Evolutionary conservation across 2,329 filamentous ascomycete species (phyloP).

Genomic region (Teratosphaeria viscida): DNA sequence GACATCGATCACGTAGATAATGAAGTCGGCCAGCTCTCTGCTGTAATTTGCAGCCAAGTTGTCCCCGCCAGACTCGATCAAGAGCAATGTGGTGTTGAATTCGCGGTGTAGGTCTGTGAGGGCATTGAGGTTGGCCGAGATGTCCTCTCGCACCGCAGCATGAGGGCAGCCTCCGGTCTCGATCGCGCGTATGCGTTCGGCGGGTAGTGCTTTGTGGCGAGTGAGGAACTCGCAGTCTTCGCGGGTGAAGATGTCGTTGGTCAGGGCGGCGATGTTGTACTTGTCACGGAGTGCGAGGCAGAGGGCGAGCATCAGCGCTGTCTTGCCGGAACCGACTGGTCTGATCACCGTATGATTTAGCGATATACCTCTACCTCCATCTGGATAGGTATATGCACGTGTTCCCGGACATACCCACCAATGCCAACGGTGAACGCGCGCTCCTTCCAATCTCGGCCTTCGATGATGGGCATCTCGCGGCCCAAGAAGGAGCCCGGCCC

Average conservation of each 20-base stretch:
- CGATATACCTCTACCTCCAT: neutral
- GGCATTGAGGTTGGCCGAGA: conserved; percentile 83
- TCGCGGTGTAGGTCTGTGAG: conserved; percentile 77
- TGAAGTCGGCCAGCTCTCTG: conserved; percentile 89
- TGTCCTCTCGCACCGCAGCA: conserved; percentile 94
- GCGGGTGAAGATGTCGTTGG: conserved; percentile 96
- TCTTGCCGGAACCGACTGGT: conserved; percentile 94
- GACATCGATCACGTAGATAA: conserved; percentile 98
- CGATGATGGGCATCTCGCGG: conserved; percentile 86
- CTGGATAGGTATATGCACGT: neutral
- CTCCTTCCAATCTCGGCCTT: conserved; percentile 78
- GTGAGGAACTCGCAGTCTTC: conserved; percentile 98
- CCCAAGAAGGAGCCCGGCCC: conserved; percentile 83
- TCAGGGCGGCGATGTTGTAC: conserved; percentile 87
- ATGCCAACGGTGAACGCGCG: conserved; percentile 95
- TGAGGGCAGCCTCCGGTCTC: conserved; percentile 97
- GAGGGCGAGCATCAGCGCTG: conserved; percentile 88
- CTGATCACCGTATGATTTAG: conserved; percentile 36
- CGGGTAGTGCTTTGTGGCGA: conserved; percentile 69
- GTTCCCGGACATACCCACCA: conserved; percentile 59
- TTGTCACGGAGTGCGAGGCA: conserved; percentile 70
- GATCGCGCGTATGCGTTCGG: conserved; percentile 81
- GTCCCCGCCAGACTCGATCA: conserved; percentile 93
- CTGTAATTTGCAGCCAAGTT: conserved; percentile 97
- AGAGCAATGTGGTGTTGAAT: conserved; percentile 70